Conservation (phyloP, 2,329 filamentous ascomycete genomes). For the Pyricularia grisea region DNA sequence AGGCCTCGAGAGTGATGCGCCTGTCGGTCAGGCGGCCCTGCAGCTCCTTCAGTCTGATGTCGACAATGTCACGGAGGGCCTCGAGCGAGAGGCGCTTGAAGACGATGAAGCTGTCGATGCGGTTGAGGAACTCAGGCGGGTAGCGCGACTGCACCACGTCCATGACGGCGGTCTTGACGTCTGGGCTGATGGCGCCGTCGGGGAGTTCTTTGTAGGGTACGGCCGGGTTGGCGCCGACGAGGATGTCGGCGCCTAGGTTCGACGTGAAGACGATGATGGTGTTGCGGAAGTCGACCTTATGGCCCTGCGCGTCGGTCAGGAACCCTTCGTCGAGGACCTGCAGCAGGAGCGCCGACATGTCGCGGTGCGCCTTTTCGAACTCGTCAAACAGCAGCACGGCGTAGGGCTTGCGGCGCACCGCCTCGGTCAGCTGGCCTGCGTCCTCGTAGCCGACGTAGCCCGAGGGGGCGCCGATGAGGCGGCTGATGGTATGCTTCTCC, state of each 20-base stretch:
- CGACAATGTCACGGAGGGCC: conserved; percentile 84
- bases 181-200: conserved; percentile 61
- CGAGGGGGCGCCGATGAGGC: conserved; percentile 85
- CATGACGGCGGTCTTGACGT: conserved; percentile 74
- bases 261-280: conserved; percentile 95
- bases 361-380: conserved; percentile 93
- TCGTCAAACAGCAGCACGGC: conserved; percentile 93
- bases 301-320: conserved; percentile 88
- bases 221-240: conserved; percentile 64
- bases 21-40: conserved; percentile 77
- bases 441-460: conserved; percentile 97
- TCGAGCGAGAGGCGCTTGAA: conserved; percentile 76
- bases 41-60: conserved; percentile 80
- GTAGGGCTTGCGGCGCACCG: conserved; percentile 89
- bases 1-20: conserved; percentile 67
- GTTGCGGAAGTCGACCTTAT: conserved; percentile 94
- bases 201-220: conserved; percentile 48
- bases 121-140: conserved; percentile 91
- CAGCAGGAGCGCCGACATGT: conserved; percentile 83
- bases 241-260: conserved; percentile 86
- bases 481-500: conserved; percentile 91
- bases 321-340: conserved; percentile 96
- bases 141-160: conserved; percentile 69
- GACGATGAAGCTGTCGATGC: conserved; percentile 93
- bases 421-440: conserved; percentile 90